These are phyloP conservation scores for Claviceps quebecensis DNA, from an alignment of 2,329 filamentous ascomycete species.

Conservation along the genomic window DNA sequence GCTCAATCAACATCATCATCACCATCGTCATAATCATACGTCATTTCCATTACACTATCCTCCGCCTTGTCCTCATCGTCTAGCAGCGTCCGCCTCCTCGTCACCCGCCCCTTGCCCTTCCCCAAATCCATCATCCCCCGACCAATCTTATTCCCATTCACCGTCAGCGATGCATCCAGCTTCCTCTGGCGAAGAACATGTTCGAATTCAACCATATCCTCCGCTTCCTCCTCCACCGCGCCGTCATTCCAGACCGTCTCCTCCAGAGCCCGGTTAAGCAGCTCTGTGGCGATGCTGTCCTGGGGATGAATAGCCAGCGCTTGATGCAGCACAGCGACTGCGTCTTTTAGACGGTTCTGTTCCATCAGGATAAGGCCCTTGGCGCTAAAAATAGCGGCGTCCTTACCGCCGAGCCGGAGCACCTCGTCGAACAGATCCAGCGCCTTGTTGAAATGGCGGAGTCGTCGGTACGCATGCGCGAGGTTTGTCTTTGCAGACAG, in stretches of 20 bases:
- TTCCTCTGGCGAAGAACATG: conserved; percentile 33
- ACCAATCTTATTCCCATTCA: conserved; percentile 16
- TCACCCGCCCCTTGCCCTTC: conserved; percentile 33
- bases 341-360: conserved; percentile 58
- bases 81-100: conserved; percentile 16
- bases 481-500: conserved; percentile 76
- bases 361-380: conserved; percentile 79
- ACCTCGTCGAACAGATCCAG: conserved; percentile 78
- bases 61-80: conserved; percentile 25
- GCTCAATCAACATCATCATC: conserved; percentile 14
- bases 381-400: conserved; percentile 63
- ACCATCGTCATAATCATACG: conserved; percentile 33
- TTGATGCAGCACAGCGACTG: conserved; percentile 71
- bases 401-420: conserved; percentile 66
- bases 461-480: conserved; percentile 70
- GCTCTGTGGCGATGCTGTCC: conserved; percentile 67
- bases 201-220: conserved; percentile 38
- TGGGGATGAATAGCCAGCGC: conserved; percentile 66
- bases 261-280: conserved; percentile 57
- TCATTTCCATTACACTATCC: conserved; percentile 39
- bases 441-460: conserved; percentile 54
- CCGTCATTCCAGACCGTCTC: conserved; percentile 38
- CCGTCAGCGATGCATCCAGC: conserved; percentile 25
- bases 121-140: conserved; percentile 14
- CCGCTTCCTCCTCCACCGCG: conserved; percentile 31